These are phyloP conservation scores for Rhizoclosmatium globosum DNA, from an alignment of 192 early-diverging fungal species.

Conservation along the genomic window DNA sequence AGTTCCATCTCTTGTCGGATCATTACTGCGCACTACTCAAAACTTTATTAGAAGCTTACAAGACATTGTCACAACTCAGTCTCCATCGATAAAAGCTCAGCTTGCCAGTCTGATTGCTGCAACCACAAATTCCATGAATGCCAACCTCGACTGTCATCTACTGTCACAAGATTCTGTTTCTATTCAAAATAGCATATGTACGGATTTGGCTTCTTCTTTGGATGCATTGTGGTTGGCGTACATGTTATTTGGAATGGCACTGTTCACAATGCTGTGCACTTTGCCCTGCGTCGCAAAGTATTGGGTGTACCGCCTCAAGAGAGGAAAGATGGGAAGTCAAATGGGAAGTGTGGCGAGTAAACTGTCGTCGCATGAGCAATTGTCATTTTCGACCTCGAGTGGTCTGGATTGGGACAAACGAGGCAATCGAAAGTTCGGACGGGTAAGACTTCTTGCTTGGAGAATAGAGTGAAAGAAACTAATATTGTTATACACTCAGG, in stretches of 20 bases:
- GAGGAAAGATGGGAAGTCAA: background rate
- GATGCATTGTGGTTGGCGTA: constrained; percentile 14
- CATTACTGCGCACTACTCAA: background rate
- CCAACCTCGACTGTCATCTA: background rate
- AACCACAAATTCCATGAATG: background rate
- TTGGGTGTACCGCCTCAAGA: background rate
- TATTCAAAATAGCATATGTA: constrained; percentile 10
- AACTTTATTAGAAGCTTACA: background rate
- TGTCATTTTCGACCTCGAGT: no score
- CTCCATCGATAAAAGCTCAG: constrained; percentile 6
- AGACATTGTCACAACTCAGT: background rate
- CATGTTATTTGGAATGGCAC: background rate
- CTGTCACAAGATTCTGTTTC: constrained; percentile 3
- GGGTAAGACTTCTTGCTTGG: no score
- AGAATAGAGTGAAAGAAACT: background rate
- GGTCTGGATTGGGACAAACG: no score
- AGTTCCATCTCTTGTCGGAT: background rate
- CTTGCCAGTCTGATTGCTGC: background rate
- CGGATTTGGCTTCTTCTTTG: background rate
- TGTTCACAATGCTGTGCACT: constrained; percentile 3
- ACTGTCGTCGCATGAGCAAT: no score
- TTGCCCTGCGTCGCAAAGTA: background rate
- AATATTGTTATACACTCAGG: background rate
- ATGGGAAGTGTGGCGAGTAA: no score
- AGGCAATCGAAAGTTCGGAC: no score